Conservation (phyloP, 768 basidiomycete genomes). For the Trametes gibbosa region DNA sequence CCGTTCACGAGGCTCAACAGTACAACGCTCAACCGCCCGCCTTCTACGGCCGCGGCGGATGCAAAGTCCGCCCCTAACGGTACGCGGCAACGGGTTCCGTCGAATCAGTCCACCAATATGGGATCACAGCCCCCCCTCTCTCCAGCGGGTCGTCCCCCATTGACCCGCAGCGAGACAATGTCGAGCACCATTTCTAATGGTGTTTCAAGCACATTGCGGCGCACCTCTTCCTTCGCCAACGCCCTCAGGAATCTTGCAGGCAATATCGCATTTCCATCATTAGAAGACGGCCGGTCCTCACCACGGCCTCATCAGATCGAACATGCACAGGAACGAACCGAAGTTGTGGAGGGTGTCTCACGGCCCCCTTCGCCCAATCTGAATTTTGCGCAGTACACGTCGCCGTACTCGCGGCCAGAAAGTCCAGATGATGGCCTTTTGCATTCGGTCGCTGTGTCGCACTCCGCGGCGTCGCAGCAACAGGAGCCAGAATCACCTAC, state of each 20-base stretch:
- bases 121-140: constrained; percentile 41
- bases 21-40: constrained; percentile 51
- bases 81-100: constrained; percentile 43
- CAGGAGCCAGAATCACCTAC: constrained; percentile 29
- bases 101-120: constrained; percentile 50
- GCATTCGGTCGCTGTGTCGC: constrained; percentile 27
- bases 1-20: constrained; percentile 77
- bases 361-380: constrained; percentile 78
- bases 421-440: constrained; percentile 21
- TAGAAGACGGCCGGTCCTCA: constrained; percentile 50
- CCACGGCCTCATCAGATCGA: constrained; percentile 27
- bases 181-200: constrained; percentile 57
- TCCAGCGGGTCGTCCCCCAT: constrained; percentile 47
- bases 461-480: constrained; percentile 19
- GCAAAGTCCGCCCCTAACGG: constrained; percentile 27
- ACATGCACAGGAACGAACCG: constrained; percentile 24
- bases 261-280: constrained; percentile 65
- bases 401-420: constrained; percentile 64
- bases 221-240: constrained; percentile 80
- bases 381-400: constrained; percentile 72
- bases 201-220: constrained; percentile 65
- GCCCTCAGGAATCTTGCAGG: constrained; percentile 69
- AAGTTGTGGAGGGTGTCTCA: constrained; percentile 44
- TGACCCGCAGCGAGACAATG: constrained; percentile 59
- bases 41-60: constrained; percentile 45